Evolutionary conservation across 192 early-diverging fungal species (phyloP).

Genomic region (Chytriomyces confervae): DNA sequence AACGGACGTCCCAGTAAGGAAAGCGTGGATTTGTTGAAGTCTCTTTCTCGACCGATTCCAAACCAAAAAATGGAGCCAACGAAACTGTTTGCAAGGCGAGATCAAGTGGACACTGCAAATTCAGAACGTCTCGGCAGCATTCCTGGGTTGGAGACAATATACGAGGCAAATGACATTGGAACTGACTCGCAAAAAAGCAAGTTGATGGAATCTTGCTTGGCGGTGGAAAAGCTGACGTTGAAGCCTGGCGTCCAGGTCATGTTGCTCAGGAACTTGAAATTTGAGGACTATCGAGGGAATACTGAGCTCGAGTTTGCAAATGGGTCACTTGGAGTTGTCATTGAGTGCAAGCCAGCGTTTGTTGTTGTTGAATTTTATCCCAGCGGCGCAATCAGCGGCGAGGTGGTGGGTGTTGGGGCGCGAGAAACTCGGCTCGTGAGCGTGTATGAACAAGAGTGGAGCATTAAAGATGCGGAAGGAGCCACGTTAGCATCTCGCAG

Average conservation of each 20-base stretch:
- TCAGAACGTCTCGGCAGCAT: slow-evolving; percentile 55
- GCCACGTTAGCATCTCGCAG: not conserved
- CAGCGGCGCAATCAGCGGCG: too few species aligned
- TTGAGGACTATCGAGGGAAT: not conserved
- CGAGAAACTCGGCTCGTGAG: not conserved
- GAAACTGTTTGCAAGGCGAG: slow-evolving; percentile 40
- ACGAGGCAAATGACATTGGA: slow-evolving; percentile 58
- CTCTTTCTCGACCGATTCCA: slow-evolving; percentile 54
- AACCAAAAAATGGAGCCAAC: slow-evolving; percentile 60
- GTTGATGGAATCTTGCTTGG: slow-evolving; percentile 55
- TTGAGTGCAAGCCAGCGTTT: slow-evolving; percentile 23
- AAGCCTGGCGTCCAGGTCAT: slow-evolving; percentile 85
- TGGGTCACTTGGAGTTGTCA: slow-evolving; percentile 47
- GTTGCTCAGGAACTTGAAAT: slow-evolving; percentile 61
- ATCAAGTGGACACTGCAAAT: slow-evolving; percentile 26
- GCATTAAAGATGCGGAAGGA: not conserved
- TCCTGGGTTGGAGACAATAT: slow-evolving; percentile 50
- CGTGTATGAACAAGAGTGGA: not conserved
- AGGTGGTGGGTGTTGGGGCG: too few species aligned
- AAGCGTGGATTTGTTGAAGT: slow-evolving; percentile 56
- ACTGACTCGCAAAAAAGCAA: not conserved
- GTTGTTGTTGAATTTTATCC: slow-evolving; percentile 42
- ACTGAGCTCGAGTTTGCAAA: slow-evolving; percentile 44
- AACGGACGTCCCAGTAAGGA: slow-evolving; percentile 65
- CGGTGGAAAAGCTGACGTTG: slow-evolving; percentile 66